Base-by-base conservation (phyloP, 495 filamentous ascomycete species). In the Aspergillus avenaceus region DNA sequence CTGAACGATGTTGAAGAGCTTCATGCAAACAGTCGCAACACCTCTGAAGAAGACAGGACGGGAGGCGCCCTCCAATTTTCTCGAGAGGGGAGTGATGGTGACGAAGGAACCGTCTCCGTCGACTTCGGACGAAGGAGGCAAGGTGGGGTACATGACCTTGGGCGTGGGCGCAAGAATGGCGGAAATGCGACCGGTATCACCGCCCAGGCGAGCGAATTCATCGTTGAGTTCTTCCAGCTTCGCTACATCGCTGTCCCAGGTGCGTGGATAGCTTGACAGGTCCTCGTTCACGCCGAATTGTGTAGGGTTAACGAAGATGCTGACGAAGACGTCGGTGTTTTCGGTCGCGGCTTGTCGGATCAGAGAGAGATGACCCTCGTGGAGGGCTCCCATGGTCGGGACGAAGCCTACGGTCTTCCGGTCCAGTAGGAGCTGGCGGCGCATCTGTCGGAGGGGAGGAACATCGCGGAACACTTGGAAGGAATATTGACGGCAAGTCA, bases 31-130 rank as follows among this genome's bases (percentile, higher is more conserved):
- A 9, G 95, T 97, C 22, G 93, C 92, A 21, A 98, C 93, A 5
- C 93, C 93, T 19, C 95, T 75, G 65, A 98, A 97, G 69, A 98
- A 98, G 12, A 95, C 91, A 4, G 93, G 93, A n/a, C 93, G 73
- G 7, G 84, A 87, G 6, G 78, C 77, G 12, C 93, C 93, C 69
- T 98, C 93, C 3, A 97, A 75, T 37, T 88, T 77, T 42, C 80
- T 81, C 7, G 82, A 81, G 2, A 97, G 68, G 0, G 95, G 95
- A 2, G 88, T 92, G 50, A 97, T 87, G 1, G 82, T 91, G n/a
- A 98, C 88, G 58, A 98, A 98, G 7, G 88, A 91, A 3, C 95
- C 93, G 28, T 85, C 74, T 23, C 83, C 85, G 49, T 85, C 71
- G 13, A 86, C 64, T 51, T 89, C 85, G 37, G 92, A 90, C n/a